These are phyloP conservation scores for Daphne laureola DNA, from an alignment of 441 rosid species.

Conservation along the genomic window DNA sequence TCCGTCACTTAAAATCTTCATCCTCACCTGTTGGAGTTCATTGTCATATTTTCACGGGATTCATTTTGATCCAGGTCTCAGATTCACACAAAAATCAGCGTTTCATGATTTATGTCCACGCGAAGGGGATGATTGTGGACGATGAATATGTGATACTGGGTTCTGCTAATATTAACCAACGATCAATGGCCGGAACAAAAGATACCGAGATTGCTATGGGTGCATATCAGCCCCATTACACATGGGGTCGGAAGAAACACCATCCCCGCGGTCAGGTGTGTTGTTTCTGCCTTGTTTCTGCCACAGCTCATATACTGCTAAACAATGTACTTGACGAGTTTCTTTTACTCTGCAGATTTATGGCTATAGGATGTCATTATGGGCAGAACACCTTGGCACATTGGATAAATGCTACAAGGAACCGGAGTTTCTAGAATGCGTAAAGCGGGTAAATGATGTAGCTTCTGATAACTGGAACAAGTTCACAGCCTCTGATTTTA, in stretches of 20 bases:
- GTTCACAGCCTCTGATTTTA: conserved; percentile 32
- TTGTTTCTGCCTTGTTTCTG: conserved; percentile 1
- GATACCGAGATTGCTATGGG: conserved; percentile 96
- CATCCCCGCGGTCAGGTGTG: conserved; percentile 78
- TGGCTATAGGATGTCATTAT: conserved; percentile 85
- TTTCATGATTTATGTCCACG: conserved; percentile 93
- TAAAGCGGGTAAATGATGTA: conserved; percentile 46
- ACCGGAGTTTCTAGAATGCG: conserved; percentile 53
- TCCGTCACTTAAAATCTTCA: no score
- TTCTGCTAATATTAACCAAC: conserved; percentile 95
- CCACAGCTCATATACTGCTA: neutral
- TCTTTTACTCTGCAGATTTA: conserved; percentile 42
- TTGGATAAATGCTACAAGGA: conserved; percentile 27
- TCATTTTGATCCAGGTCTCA: conserved; percentile 43
- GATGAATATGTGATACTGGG: conserved; percentile 87
- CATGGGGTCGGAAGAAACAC: conserved; percentile 54
- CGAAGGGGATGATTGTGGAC: conserved; percentile 92
- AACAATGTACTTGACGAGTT: neutral
- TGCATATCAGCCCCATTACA: conserved; percentile 79
- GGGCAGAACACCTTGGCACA: conserved; percentile 84
- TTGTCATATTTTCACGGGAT: neutral
- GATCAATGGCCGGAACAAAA: conserved; percentile 94
- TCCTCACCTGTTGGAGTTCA: no score
- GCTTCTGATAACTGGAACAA: conserved; percentile 63
- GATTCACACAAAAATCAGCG: conserved; percentile 45